Evolutionary conservation across 495 filamentous ascomycete species (phyloP), one percentile per base, ranked within the genome.

Genomic region (Annulohypoxylon moriforme): DNA sequence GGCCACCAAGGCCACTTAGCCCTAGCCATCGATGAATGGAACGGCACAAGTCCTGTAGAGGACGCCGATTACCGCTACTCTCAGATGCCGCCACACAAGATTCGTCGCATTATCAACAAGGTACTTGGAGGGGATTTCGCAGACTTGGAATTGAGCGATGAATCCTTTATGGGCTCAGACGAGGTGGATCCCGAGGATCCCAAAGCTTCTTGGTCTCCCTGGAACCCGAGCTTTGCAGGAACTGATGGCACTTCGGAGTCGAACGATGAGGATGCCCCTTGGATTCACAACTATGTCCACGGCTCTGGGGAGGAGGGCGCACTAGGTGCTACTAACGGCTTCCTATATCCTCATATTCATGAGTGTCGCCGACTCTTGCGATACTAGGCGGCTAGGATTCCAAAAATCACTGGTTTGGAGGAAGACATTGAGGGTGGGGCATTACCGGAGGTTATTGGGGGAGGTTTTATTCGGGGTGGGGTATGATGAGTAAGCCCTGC

Each of bases 391-490:
- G n/a, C n/a, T n/a, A n/a, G n/a, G n/a, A n/a, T n/a, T n/a, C n/a
- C n/a, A n/a, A n/a, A n/a, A 29, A 6, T 29, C 27, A 6, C 2
- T 6, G 27, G 27, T 29, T 29, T 29, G 27, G 27, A 29, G 27
- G 6, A 29, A 6, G 27, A 3, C n/a, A n/a, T 29, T 6, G 6
- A 29, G 2, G 27, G 40, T 44, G 40, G n/a, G n/a, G n/a, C n/a
- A n/a, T n/a, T n/a, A n/a, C n/a, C 14, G 40, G 14, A 44, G 9
- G n/a, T n/a, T 40, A 44, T 5, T 44, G 8, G 24, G 14, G 46
- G 60, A 40, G 38, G 52, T 56, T n/a, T n/a, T 55, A 56, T 24
- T 29, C 2, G 49, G 44, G 44, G 61, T 64, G 62, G 62, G 50
- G 64, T 33, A n/a, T 1, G 11, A 4, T 50, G 24, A n/a, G 47